Evolutionary conservation across 148 eudicot species (phyloP).

Genomic region (Nepenthes mirabilis): DNA sequence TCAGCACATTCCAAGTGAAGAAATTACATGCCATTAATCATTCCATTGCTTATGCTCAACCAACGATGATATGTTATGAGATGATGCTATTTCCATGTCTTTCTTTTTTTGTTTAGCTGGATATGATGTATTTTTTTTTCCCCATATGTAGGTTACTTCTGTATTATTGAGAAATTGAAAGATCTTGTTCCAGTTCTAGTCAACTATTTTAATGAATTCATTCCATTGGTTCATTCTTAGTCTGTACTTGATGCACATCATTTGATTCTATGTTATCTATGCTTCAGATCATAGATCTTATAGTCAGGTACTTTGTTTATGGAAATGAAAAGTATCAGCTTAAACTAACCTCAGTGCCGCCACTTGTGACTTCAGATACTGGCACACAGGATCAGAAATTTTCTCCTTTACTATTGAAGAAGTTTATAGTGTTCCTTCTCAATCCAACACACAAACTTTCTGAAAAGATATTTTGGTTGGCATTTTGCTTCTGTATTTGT

Average conservation of each 20-base stretch:
- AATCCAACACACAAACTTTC: conserved; percentile 35
- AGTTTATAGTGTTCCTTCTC: conserved; percentile 67
- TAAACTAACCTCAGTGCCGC: conserved; percentile 19
- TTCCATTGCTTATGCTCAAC: no score
- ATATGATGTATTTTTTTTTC: no score
- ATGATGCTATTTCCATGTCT: not conserved
- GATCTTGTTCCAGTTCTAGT: conserved; percentile 61
- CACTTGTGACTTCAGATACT: conserved; percentile 11
- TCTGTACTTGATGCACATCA: conserved; percentile 53
- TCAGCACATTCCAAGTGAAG: no score
- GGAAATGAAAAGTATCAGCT: conserved; percentile 19
- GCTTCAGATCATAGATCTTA: conserved; percentile 64
- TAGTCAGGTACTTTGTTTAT: conserved; percentile 43
- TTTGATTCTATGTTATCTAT: conserved; percentile 68
- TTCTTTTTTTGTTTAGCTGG: not conserved
- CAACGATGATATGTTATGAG: not conserved
- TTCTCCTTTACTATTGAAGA: conserved; percentile 29
- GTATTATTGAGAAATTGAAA: conserved; percentile 34
- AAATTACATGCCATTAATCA: no score
- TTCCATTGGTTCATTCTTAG: conserved; percentile 30
- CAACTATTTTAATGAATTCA: conserved; percentile 54
- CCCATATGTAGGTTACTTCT: conserved; percentile 41
- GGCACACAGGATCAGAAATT: conserved; percentile 18
- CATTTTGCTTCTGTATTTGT: not conserved
- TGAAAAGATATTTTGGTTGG: conserved; percentile 40